phyloP scores from a whole-genome alignment of 1,284 basidiomycete genomes.

The Fomitopsis schrenkii region DNA sequence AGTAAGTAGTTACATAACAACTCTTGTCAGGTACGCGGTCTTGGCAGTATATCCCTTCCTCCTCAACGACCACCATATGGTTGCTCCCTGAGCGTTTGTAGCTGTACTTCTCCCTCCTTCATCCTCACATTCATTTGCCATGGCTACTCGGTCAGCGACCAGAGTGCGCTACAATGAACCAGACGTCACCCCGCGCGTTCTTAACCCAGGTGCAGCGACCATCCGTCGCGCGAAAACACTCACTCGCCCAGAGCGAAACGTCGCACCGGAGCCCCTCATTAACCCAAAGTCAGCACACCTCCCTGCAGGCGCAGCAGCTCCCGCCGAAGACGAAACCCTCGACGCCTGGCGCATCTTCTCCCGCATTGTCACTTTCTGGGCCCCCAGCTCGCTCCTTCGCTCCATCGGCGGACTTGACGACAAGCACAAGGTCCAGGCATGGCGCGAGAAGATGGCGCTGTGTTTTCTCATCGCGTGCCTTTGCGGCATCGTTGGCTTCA shows the following conservation, averaged over 20 bases:
- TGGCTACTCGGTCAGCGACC: conserved; percentile 3
- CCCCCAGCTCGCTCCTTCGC: conserved; percentile 74
- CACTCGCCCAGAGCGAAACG: conserved; percentile 91
- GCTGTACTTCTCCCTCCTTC: not conserved
- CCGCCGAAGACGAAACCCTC: conserved; percentile 37
- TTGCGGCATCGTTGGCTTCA: conserved; percentile 84
- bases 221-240: conserved; percentile 90
- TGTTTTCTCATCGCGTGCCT: conserved; percentile 83
- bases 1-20: no score
- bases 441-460: conserved; percentile 96
- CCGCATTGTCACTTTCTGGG: conserved; percentile 86
- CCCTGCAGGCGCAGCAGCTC: conserved; percentile 27
- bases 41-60: not conserved
- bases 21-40: not conserved
- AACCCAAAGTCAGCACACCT: conserved; percentile 56
- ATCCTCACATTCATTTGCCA: conserved; percentile 4
- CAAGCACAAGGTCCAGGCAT: conserved; percentile 79
- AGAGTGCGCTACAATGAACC: conserved; percentile 14
- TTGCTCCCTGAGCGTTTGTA: not conserved
- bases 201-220: conserved; percentile 51
- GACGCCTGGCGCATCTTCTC: conserved; percentile 84
- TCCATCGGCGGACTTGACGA: conserved; percentile 82
- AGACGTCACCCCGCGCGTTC: conserved; percentile 61
- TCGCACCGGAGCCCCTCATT: conserved; percentile 92
- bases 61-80: not conserved